Evolutionary conservation across 768 basidiomycete species (phyloP).

Genomic region (Rossbeevera mucosa): DNA sequence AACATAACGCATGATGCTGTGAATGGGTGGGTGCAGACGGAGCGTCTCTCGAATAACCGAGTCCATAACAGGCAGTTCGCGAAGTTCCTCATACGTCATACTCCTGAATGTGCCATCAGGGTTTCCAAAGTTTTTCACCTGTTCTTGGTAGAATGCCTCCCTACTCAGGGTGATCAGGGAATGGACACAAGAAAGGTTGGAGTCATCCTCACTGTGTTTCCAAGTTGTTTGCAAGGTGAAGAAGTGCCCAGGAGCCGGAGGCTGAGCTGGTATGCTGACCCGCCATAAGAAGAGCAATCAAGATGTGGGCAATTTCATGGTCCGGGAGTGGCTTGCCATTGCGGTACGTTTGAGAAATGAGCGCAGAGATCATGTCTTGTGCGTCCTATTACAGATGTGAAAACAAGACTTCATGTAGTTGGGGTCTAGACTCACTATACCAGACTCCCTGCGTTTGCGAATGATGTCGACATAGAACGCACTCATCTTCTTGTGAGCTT

Average conservation of each 20-base stretch:
- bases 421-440: constrained; percentile 33
- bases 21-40: constrained; percentile 91
- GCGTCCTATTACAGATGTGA: constrained; percentile 47
- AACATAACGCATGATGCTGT: constrained; percentile 92
- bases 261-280: constrained; percentile 98
- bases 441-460: constrained; percentile 55
- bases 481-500: constrained; percentile 89
- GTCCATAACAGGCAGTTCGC: constrained; percentile 78
- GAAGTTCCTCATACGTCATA: constrained; percentile 83
- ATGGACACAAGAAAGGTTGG: not conserved
- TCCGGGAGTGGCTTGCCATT: constrained; percentile 73
- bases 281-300: constrained; percentile 99
- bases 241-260: constrained; percentile 82
- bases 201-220: constrained; percentile 61
- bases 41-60: constrained; percentile 91
- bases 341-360: constrained; percentile 81
- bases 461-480: constrained; percentile 90
- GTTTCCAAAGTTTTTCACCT: constrained; percentile 73
- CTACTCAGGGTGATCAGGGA: constrained; percentile 35
- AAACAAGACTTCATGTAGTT: not conserved
- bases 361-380: constrained; percentile 88
- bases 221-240: constrained; percentile 76
- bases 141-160: constrained; percentile 84
- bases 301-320: constrained; percentile 93
- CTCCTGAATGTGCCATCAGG: constrained; percentile 76